Percentiles rank a stretch among this genome's conserved stretches.
Conservation (phyloP, 169 alveolate genomes). For the Theileria orientalis region DNA sequence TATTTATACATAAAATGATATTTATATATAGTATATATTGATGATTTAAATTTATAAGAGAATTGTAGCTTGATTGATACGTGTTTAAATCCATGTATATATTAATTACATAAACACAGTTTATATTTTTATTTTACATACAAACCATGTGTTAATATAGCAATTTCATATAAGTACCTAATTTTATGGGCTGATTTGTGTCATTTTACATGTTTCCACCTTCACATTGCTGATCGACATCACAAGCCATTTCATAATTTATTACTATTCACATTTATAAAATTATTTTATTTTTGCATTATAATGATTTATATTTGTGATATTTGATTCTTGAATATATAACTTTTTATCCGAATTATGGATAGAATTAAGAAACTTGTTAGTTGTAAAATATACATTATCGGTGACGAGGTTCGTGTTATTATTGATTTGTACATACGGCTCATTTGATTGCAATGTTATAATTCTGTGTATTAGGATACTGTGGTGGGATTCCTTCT, state of each 20-base stretch:
- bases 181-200: too few relatives aligned
- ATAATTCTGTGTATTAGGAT: conserved; percentile 51
- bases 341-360: conserved; percentile 22
- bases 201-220: too few relatives aligned
- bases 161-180: too few relatives aligned
- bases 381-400: conserved; percentile 67
- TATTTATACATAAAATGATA: too few relatives aligned
- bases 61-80: too few relatives aligned
- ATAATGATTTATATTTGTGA: background rate
- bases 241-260: too few relatives aligned
- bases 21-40: too few relatives aligned
- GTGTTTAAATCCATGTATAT: background rate
- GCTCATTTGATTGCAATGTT: background rate
- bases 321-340: background rate
- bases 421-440: too few relatives aligned
- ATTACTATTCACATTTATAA: background rate
- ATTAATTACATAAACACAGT: background rate
- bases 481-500: conserved; percentile 75
- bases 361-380: conserved; percentile 38
- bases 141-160: too few relatives aligned
- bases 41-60: too few relatives aligned
- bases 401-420: conserved; percentile 74
- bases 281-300: background rate
- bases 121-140: background rate
- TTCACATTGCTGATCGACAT: too few relatives aligned